phyloP scores from a whole-genome alignment of 371 early-diverging fungal species.

The Rhizomucor miehei region DNA sequence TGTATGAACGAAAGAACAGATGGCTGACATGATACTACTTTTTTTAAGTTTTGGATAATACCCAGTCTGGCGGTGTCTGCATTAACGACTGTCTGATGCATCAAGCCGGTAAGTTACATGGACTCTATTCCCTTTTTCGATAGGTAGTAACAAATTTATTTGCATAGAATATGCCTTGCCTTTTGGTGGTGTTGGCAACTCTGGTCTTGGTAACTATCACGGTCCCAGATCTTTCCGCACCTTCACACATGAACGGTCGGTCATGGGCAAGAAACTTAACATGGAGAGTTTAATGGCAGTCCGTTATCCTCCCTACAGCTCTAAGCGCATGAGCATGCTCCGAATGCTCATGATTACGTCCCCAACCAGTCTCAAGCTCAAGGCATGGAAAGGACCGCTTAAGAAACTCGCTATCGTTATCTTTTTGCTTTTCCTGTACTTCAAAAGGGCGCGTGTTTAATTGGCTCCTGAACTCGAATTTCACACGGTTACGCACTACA shows the following conservation, averaged over 20 bases:
- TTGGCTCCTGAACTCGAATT: neutral
- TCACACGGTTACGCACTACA: neutral
- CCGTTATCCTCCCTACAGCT: constrained; percentile 45
- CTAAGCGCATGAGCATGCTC: constrained; percentile 8
- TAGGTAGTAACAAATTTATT: neutral
- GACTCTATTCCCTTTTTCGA: neutral
- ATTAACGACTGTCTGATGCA: constrained; percentile 80
- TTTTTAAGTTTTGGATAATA: constrained; percentile 44
- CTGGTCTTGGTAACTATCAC: constrained; percentile 78
- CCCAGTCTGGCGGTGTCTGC: constrained; percentile 68
- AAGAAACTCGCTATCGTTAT: constrained; percentile 12
- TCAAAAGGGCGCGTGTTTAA: constrained; percentile 7
- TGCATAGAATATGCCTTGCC: constrained; percentile 48
- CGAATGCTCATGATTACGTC: constrained; percentile 21
- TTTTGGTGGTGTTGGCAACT: constrained; percentile 82
- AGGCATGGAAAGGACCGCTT: constrained; percentile 15
- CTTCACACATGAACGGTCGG: constrained; percentile 71
- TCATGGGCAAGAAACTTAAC: constrained; percentile 48
- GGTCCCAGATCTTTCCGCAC: constrained; percentile 67
- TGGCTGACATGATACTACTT: neutral
- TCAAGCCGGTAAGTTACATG: constrained; percentile 30
- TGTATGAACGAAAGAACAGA: neutral
- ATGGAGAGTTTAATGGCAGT: constrained; percentile 34
- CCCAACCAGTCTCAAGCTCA: constrained; percentile 16
- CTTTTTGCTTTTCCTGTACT: constrained; percentile 14